These are phyloP conservation scores for Kodamaea jinghongensis DNA, from an alignment of 805 yeast species.

Conservation along the genomic window DNA sequence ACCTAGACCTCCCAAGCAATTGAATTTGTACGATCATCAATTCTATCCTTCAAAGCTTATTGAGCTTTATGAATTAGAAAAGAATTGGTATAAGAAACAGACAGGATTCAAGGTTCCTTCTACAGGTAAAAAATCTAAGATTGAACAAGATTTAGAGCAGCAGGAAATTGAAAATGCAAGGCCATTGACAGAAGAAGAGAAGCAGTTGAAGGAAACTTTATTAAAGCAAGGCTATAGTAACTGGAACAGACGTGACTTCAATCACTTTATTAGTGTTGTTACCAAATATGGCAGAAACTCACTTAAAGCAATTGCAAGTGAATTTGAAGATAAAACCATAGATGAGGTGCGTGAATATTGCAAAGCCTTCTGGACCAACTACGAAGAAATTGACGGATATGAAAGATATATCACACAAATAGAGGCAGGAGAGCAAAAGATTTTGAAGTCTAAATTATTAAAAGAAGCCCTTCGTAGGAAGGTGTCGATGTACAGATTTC, in stretches of 20 bases:
- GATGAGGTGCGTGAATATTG: conserved; percentile 82
- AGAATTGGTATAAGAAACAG: conserved; percentile 69
- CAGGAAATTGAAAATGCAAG: conserved; percentile 72
- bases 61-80: conserved; percentile 78
- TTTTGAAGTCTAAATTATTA: conserved; percentile 61
- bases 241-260: conserved; percentile 89
- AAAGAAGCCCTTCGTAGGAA: conserved; percentile 78
- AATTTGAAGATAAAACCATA: conserved; percentile 74
- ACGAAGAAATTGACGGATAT: conserved; percentile 79
- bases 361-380: conserved; percentile 75
- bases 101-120: conserved; percentile 51
- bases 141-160: conserved; percentile 58
- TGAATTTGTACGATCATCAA: conserved; percentile 85
- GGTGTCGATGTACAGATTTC: conserved; percentile 65
- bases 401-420: conserved; percentile 80
- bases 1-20: conserved; percentile 82
- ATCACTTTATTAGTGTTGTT: conserved; percentile 69
- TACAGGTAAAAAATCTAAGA: conserved; percentile 56
- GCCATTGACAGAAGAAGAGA: conserved; percentile 82
- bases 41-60: conserved; percentile 76
- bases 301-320: conserved; percentile 65
- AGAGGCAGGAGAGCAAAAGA: conserved; percentile 85
- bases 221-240: conserved; percentile 67
- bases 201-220: conserved; percentile 54
- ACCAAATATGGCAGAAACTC: conserved; percentile 82